Evolutionary conservation across 139 green algal species (phyloP), one percentile per base, ranked within the genome.

Genomic region (Coelastrella sp.): DNA sequence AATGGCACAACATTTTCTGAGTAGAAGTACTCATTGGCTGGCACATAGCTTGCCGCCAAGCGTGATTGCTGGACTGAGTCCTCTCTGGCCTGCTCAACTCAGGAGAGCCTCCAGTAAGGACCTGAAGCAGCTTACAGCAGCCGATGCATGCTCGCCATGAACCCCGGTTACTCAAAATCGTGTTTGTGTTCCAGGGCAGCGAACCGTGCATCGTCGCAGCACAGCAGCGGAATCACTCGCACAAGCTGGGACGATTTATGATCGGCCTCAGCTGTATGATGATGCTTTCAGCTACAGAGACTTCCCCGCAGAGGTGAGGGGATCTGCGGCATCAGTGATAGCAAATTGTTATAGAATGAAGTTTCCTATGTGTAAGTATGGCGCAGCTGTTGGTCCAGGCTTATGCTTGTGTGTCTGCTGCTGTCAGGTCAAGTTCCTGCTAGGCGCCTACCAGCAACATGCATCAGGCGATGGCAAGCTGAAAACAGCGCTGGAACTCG

Each of bases 231-330:
- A 76, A 8, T 10, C 16, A 17, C 8, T 23, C 8, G 68, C 68
- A 22, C 68, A 76, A 23, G 68, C 68, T 32, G 23, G 74, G 60
- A 83, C n/a, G 54, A 92, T 95, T 4, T 95, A 95, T 79, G 86
- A 75, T 73, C 73, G 90, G 20, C 94, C 94, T 10, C 88, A 94
- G 76, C 83, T 96, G 14, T 96, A 96, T 66, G 92, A 96, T 71
- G 73, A 87, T 68, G 93, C 92, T 0, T 96, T 96, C 90, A 93
- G 91, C 80, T 96, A 93, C 81, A 83, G 94, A 17, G 86, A 95
- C 73, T 94, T 95, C 81, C 83, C 92, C 54, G 32, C 82, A 58
- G 94, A 96, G 90, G 92, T 95, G 13, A 75, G 90, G 61, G 54
- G 11, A 71, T 11, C 64, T 11, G 13, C 13, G 64, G 13, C 64